Base-by-base conservation (phyloP, 2,329 filamentous ascomycete species). In the Fusarium gaditjirri region DNA sequence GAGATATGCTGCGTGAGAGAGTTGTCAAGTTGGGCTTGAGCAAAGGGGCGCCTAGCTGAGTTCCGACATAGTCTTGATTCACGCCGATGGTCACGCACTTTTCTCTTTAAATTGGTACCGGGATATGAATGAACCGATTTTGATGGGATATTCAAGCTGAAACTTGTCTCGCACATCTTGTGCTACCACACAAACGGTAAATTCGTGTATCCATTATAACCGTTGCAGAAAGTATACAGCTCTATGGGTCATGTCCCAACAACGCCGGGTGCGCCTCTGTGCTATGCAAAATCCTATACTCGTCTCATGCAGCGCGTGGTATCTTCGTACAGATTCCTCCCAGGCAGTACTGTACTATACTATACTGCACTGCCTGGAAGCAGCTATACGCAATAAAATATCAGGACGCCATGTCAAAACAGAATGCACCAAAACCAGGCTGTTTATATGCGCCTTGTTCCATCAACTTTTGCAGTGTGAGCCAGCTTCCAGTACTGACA, bases 1-100 rank as follows among this genome's bases (percentile, higher is more conserved):
- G 85, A 60, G 76, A 72, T 49, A 71, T 81, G 14, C 77, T 91
- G 46, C 83, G 84, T 29, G 80, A 81, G 8, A 85, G 83, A 63
- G 84, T 86, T 62, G 78, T 81, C 19, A 82, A 80, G 55, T 72
- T 89, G 68, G 71, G 72, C 4, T 75, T 81, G 41, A 42, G 44
- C 29, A 56, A 55, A 46, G 63, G 21, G 42, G 33, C 25, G 23
- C 23, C 29, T 19, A 33, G 25, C 35, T 61, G 11, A 60, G 29
- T 9, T 10, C 25, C 19, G 21, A 21, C 12, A 8, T 25, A 31
- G 35, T 50, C 41, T 17, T 31, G 16, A 39, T 19, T 31, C 42
- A 27, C 35, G 27, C 27, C 19, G n/a, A 33, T 27, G 19, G 13
- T 29, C 21, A 23, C 35, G 35, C 33, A 52, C 23, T 27, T 27